Conservation (phyloP, 768 basidiomycete species). For the Auricularia auricula-judae region DNA sequence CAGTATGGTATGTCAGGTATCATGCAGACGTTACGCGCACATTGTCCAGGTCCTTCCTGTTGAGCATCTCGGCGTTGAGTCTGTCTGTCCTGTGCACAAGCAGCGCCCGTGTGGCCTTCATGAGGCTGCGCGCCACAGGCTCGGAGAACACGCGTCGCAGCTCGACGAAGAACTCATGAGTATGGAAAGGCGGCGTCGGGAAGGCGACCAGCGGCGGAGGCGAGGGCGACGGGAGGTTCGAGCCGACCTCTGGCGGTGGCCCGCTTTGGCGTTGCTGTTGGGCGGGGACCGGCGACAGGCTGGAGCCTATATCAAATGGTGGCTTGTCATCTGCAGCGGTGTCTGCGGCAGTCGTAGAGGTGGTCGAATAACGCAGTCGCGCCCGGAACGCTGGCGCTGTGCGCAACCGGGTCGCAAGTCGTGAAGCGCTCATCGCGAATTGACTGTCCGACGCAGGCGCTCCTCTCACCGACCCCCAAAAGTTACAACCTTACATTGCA, state of each 20-base stretch:
- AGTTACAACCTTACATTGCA: too few relatives aligned
- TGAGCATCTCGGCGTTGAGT: constrained; percentile 61
- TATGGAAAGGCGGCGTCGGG: constrained; percentile 67
- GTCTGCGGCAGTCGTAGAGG: too few relatives aligned
- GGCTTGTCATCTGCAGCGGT: too few relatives aligned
- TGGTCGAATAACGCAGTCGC: too few relatives aligned
- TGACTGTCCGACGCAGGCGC: too few relatives aligned
- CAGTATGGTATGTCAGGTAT: too few relatives aligned
- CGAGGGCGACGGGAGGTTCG: not conserved
- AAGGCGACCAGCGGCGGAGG: not conserved
- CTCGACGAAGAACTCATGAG: constrained; percentile 61
- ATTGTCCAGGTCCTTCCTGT: constrained; percentile 71
- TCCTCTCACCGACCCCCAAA: too few relatives aligned
- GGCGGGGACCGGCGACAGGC: too few relatives aligned
- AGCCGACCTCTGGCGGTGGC: not conserved
- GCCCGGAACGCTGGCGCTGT: too few relatives aligned
- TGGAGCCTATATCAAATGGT: too few relatives aligned
- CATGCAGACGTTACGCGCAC: constrained; percentile 30
- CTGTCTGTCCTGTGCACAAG: constrained; percentile 65
- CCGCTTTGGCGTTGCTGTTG: not conserved
- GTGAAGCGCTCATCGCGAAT: too few relatives aligned
- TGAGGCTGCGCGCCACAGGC: constrained; percentile 62
- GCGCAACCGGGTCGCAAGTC: too few relatives aligned
- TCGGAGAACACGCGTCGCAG: constrained; percentile 68
- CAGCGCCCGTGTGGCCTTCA: constrained; percentile 73